Evolutionary conservation across 768 basidiomycete genomes (phyloP), one percentile per base, ranked within the genome.

Genomic region (Lentinula edodes): DNA sequence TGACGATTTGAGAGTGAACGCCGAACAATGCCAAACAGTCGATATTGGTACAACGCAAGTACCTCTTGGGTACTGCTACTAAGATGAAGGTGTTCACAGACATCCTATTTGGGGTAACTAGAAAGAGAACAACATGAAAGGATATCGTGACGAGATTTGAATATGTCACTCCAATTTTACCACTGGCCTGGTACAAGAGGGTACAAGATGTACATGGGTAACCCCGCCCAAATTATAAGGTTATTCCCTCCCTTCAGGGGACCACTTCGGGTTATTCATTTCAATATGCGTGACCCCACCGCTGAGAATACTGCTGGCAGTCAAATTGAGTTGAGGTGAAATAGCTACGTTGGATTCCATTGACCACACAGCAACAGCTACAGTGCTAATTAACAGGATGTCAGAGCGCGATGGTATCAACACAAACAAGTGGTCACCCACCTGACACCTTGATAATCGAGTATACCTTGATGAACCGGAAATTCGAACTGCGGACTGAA

Each of bases 381-480:
- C 76, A 8, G 82, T 86, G 57, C 82, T 86, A 20, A 6, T 28
- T 20, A 36, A 28, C 54, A 58, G 43, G 32, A 38, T 1, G 58
- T 61, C 15, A 41, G 43, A 38, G n/a, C 6, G 9, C 6, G 9
- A 12, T n/a, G 10, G 18, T 12, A 1, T 35, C 9, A 46, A 52
- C 9, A 23, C 16, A 23, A 62, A 10, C 50, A 28, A 18, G 34
- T 63, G 23, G 5, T 34, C 34, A 5, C 41, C 38, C 69, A 90
- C 89, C 91, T 91, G 64, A 73, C 72, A 41, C 91, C 91, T 34
- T 76, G 76, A 66, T 89, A 90, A 66, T 91, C 74, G 53, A 93
- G 70, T 45, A 93, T 91, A 2, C 92, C 92, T 69, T 89, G 81
- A 50, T 88, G 91, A 6, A 93, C 89, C 1, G 91, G 90, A 82